A percentile compares a stretch with the other conserved stretches of the same genome.
Conservation (phyloP, 2,329 filamentous ascomycete species). For the Aphanoascus verrucosus region DNA sequence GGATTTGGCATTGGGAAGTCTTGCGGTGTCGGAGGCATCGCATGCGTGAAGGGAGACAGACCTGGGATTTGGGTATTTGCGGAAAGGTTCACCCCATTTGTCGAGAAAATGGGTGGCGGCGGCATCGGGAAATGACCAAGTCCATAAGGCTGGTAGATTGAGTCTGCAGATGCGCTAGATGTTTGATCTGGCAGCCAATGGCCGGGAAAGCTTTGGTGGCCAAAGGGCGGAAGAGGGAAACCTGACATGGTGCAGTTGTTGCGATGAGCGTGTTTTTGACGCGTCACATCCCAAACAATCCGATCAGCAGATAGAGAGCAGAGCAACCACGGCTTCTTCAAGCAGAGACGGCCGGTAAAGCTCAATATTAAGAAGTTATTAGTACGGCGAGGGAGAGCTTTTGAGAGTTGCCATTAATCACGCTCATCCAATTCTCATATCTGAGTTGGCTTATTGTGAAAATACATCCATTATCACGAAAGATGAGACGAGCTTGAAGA, state of each 20-base stretch:
- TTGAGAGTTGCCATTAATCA: not conserved
- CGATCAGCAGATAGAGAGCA: not conserved
- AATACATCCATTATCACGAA: not conserved
- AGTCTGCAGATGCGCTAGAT: slow-evolving; percentile 20
- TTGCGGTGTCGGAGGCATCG: slow-evolving; percentile 23
- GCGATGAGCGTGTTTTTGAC: not conserved
- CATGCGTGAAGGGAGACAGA: slow-evolving; percentile 19
- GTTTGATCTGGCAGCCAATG: slow-evolving; percentile 27
- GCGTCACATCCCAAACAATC: not conserved
- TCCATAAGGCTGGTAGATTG: slow-evolving; percentile 21
- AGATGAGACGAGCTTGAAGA: not conserved
- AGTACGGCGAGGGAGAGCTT: not conserved
- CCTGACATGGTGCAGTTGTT: slow-evolving; percentile 29
- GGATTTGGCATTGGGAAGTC: slow-evolving; percentile 17
- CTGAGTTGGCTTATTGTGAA: not conserved
- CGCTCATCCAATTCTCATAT: not conserved
- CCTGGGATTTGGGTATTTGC: slow-evolving; percentile 25
- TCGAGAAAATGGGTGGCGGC: slow-evolving; percentile 20
- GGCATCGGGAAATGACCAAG: slow-evolving; percentile 19
- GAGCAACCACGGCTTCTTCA: not conserved
- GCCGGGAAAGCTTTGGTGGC: slow-evolving; percentile 26
- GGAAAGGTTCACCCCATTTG: slow-evolving; percentile 19
- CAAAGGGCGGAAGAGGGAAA: slow-evolving; percentile 39
- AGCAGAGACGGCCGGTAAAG: not conserved
- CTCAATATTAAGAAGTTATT: not conserved